Percentiles rank a stretch among this genome's conserved stretches.
These are phyloP conservation scores for Hypomyces perniciosus DNA, from an alignment of 2,329 filamentous ascomycete genomes.

Conservation along the genomic window DNA sequence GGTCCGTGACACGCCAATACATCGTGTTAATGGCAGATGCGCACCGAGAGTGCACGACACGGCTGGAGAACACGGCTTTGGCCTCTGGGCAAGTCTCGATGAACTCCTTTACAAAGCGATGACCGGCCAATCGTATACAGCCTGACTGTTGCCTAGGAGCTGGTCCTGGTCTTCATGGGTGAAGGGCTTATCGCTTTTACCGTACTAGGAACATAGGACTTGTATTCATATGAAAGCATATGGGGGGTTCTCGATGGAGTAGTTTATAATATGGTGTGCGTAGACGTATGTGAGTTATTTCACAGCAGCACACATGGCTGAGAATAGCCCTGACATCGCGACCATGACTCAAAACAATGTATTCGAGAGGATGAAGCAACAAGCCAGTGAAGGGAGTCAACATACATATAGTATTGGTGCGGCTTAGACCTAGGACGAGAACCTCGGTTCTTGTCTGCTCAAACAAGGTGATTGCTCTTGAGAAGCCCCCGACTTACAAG, in stretches of 20 bases:
- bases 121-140: conserved; percentile 64
- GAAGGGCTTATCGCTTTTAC: conserved; percentile 35
- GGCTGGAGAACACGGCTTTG: conserved; percentile 62
- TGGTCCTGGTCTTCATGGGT: conserved; percentile 64
- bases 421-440: conserved; percentile 61
- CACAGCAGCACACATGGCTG: conserved; percentile 59
- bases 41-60: conserved; percentile 58
- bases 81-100: conserved; percentile 67
- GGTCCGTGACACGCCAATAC: conserved; percentile 60
- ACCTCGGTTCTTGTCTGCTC: conserved; percentile 29
- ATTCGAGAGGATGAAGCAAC: background rate
- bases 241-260: conserved; percentile 52
- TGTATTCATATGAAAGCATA: conserved; percentile 67
- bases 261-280: conserved; percentile 70
- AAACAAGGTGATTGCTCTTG: too few species aligned
- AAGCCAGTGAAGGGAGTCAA: background rate
- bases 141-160: conserved; percentile 59
- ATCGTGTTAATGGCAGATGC: conserved; percentile 56
- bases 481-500: too few species aligned
- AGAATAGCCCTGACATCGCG: background rate
- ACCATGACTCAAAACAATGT: background rate
- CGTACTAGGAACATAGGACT: conserved; percentile 51
- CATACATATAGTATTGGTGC: conserved; percentile 65
- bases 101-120: conserved; percentile 57
- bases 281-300: conserved; percentile 61